These are phyloP conservation scores for Boletus mariae DNA, from an alignment of 1,284 basidiomycete species.

Conservation along the genomic window DNA sequence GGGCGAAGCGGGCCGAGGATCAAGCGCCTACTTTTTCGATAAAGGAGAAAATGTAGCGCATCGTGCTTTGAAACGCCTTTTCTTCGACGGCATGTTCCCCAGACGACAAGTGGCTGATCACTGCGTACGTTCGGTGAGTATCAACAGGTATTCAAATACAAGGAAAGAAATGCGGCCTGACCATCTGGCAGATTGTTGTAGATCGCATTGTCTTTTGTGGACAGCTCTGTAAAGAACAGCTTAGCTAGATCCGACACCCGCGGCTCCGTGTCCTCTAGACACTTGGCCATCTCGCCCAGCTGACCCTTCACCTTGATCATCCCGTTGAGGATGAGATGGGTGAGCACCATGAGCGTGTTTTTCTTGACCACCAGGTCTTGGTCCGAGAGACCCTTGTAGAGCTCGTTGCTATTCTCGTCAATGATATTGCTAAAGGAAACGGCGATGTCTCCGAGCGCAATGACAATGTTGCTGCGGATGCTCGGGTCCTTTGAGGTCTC, in stretches of 20 bases:
- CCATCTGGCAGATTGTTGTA: constrained; percentile 96
- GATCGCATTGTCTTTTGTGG: constrained; percentile 98
- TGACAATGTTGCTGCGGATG: constrained; percentile 94
- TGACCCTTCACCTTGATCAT: constrained; percentile 99
- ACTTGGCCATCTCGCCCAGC: constrained; percentile 99
- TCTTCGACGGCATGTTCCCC: constrained; percentile 95
- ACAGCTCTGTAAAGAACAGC: constrained; percentile 94
- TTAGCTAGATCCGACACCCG: constrained; percentile 92
- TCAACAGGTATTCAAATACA: not conserved
- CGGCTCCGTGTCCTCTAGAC: constrained; percentile 89
- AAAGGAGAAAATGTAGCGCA: constrained; percentile 95
- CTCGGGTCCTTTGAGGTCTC: constrained; percentile 87
- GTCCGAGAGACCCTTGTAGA: constrained; percentile 93
- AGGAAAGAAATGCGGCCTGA: constrained; percentile 1
- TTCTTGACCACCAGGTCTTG: constrained; percentile 91
- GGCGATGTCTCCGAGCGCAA: constrained; percentile 94
- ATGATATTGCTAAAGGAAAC: constrained; percentile 96
- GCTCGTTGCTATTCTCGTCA: constrained; percentile 93
- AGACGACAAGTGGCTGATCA: constrained; percentile 91
- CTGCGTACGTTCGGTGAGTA: constrained; percentile 37
- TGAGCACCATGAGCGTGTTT: constrained; percentile 98
- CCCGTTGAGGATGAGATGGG: constrained; percentile 95
- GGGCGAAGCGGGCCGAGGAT: not conserved
- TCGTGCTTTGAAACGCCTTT: constrained; percentile 86
- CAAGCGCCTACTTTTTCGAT: constrained; percentile 81